Evolutionary conservation across 2,329 filamentous ascomycete species (phyloP).

Genomic region (Phoma sp.): DNA sequence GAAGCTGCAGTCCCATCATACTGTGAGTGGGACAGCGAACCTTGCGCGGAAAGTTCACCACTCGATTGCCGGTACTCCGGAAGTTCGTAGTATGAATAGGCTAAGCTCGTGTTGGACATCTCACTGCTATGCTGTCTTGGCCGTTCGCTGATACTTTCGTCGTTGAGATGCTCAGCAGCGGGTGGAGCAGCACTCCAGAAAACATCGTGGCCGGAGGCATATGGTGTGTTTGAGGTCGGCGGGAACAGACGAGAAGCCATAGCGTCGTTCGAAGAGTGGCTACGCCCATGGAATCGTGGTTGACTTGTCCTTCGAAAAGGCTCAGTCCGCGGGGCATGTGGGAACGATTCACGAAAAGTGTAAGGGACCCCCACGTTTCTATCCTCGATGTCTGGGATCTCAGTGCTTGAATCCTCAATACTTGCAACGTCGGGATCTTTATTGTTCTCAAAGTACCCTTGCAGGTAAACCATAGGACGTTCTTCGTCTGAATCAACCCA

Average conservation of each 20-base stretch:
- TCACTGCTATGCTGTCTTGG: conserved; percentile 31
- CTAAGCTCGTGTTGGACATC: conserved; percentile 35
- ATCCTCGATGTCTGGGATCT: background rate
- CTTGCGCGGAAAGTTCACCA: conserved; percentile 21
- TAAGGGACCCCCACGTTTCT: background rate
- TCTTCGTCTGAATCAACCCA: background rate
- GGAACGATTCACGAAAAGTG: conserved; percentile 9
- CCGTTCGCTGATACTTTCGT: background rate
- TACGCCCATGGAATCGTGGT: conserved; percentile 22
- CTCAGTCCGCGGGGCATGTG: conserved; percentile 28
- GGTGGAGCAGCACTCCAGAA: conserved; percentile 2
- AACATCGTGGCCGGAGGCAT: conserved; percentile 20
- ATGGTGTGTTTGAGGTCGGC: conserved; percentile 1
- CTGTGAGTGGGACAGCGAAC: conserved; percentile 24
- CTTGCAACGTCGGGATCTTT: background rate
- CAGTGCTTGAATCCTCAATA: too few relatives aligned
- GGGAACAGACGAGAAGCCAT: conserved; percentile 16
- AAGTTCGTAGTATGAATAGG: conserved; percentile 45
- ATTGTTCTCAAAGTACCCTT: conserved; percentile 16
- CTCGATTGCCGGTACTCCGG: conserved; percentile 37
- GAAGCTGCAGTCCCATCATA: conserved; percentile 32
- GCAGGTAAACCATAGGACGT: conserved; percentile 2
- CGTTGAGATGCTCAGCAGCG: background rate
- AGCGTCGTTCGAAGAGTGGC: conserved; percentile 35
- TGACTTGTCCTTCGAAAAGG: conserved; percentile 23